Evolutionary conservation across 2,329 filamentous ascomycete genomes (phyloP), one percentile per base, ranked within the genome.

Genomic region (Cucurbitaria berberidis): DNA sequence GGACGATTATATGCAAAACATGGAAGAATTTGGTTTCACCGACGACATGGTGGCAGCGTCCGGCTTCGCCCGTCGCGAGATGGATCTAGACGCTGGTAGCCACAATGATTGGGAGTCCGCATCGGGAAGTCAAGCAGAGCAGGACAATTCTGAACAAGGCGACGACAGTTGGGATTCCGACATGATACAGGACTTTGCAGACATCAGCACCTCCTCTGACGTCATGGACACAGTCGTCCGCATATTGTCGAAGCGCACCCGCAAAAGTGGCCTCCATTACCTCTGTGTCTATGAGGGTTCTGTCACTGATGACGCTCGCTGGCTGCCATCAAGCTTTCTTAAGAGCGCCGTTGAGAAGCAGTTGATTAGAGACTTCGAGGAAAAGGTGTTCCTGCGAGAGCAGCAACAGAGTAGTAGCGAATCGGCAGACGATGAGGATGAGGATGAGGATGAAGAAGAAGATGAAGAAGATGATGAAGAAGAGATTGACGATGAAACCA

Each of bases 1-100:
- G 62, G 82, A 84, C 1, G 89, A 93, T 65, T 92, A 92, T 63
- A 87, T 91, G 65, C 81, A 84, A 38, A 90, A 91, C 56, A 80
- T 90, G 64, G 75, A 74, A 16, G 79, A 79, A 1, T 79, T 81
- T 42, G 78, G 77, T 3, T 57, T 68, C 42, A 66, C 67, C 16
- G 68, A 72, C 13, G 69, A 70, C 21, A 49, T 67, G 39, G 35
- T 64, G 18, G 54, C 57, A n/a, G 51, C 62, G 1, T 62, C 64
- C 29, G 59, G 55, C 10, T 74, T 74, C 46, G 60, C 62, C n/a
- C 62, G 58, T n/a, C 66, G 73, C 9, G 62, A 68, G n/a, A 64
- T 75, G 64, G 67, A 70, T 41, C 60, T 74, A 7, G 66, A 68
- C 19, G 63, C 57, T 19, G 66, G 69, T 13, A 69, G 66, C 35